A percentile compares a stretch with the other conserved stretches of the same genome.
phyloP scores from a whole-genome alignment of 1,284 basidiomycete genomes.

The Singerocomus inundabilis region DNA sequence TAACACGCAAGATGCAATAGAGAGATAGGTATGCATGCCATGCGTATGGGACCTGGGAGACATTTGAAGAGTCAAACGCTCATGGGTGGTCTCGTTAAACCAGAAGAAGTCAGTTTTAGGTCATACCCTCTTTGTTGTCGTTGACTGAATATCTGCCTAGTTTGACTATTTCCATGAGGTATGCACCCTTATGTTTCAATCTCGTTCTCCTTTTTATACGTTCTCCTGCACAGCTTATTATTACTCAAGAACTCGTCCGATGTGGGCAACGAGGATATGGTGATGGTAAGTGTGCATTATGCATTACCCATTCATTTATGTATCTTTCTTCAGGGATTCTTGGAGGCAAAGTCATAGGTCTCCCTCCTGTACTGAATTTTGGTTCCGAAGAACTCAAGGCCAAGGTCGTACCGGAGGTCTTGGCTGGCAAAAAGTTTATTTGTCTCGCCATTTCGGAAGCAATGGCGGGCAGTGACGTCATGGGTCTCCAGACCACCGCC shows the following conservation, averaged over 20 bases:
- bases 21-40: constrained; percentile 75
- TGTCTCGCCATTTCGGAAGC: constrained; percentile 86
- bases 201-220: constrained; percentile 1
- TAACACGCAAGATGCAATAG: constrained; percentile 34
- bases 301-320: neutral
- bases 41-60: constrained; percentile 86
- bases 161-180: constrained; percentile 86
- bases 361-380: constrained; percentile 84
- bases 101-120: constrained; percentile 66
- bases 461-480: constrained; percentile 89
- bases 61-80: constrained; percentile 82
- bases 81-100: constrained; percentile 80
- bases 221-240: constrained; percentile 55
- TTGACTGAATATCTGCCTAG: constrained; percentile 9
- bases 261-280: constrained; percentile 75
- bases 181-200: constrained; percentile 6
- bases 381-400: constrained; percentile 76
- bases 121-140: neutral
- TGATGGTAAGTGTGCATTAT: constrained; percentile 38
- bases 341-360: constrained; percentile 74
- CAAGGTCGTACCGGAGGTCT: constrained; percentile 77
- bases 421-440: constrained; percentile 78
- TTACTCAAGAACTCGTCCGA: constrained; percentile 84
- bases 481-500: constrained; percentile 80
- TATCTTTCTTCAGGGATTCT: constrained; percentile 49